A percentile compares a stretch with the other conserved stretches of the same genome.
These are phyloP conservation scores for Peronosclerospora sorghi DNA, from an alignment of 352 stramenopile species.

Conservation along the genomic window DNA sequence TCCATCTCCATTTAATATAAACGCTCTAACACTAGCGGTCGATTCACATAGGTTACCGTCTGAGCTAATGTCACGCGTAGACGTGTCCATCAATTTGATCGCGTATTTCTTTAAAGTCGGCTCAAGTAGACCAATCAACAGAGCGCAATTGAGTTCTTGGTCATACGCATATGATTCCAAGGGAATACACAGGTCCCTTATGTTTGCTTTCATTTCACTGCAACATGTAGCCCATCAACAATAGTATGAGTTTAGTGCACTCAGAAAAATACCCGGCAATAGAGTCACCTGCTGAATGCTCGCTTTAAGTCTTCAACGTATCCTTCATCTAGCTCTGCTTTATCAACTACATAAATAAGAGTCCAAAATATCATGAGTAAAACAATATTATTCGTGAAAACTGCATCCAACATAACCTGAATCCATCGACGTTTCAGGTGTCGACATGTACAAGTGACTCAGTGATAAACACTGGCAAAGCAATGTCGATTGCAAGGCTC, in stretches of 20 bases:
- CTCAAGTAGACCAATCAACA: conserved; percentile 64
- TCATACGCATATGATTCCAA: conserved; percentile 78
- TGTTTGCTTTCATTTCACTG: conserved; percentile 80
- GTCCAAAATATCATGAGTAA: not conserved
- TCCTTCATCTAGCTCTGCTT: conserved; percentile 51
- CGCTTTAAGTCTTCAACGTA: conserved; percentile 57
- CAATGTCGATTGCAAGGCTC: conserved; percentile 54
- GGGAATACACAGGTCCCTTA: conserved; percentile 73
- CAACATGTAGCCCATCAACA: not conserved
- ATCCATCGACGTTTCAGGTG: conserved; percentile 55
- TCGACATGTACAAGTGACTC: conserved; percentile 70
- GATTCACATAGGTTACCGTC: not conserved
- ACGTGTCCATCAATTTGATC: conserved; percentile 28
- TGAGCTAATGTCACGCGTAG: not conserved
- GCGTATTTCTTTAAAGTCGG: conserved; percentile 55
- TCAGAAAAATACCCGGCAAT: not conserved
- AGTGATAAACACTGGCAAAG: conserved; percentile 56
- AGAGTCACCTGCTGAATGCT: conserved; percentile 23
- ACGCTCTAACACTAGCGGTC: conserved; percentile 1
- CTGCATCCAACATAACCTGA: conserved; percentile 18
- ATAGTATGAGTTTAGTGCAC: too few species aligned
- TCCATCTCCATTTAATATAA: conserved; percentile 8
- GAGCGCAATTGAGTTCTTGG: conserved; percentile 60
- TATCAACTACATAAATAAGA: conserved; percentile 15
- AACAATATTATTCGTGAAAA: not conserved